Conservation (phyloP, 164 flowering plant genomes). For the Tetracentron sinense region DNA sequence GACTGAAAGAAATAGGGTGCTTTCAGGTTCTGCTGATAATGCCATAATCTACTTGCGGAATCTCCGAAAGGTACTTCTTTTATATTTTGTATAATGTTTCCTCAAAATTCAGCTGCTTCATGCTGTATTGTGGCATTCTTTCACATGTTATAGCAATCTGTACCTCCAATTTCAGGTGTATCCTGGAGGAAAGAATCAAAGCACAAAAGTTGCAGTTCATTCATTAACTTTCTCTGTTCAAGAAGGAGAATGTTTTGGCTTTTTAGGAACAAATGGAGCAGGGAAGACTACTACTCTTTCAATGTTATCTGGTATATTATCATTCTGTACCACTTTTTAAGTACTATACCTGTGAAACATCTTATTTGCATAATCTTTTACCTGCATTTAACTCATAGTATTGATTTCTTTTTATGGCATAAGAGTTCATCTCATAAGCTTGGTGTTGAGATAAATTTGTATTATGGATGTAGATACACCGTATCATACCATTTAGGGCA, state of each 20-base stretch:
- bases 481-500: too few relatives aligned
- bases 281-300: slow-evolving; percentile 98
- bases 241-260: slow-evolving; percentile 98
- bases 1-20: slow-evolving; percentile 77
- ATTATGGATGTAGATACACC: too few relatives aligned
- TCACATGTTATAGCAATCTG: background rate
- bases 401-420: background rate
- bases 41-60: slow-evolving; percentile 68
- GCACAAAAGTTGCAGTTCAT: slow-evolving; percentile 77
- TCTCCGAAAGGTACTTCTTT: slow-evolving; percentile 70
- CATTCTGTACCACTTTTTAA: background rate
- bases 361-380: background rate
- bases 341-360: background rate
- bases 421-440: background rate
- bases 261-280: slow-evolving; percentile 97
- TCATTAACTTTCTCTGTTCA: slow-evolving; percentile 86
- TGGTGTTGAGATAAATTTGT: too few relatives aligned
- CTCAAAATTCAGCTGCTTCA: background rate
- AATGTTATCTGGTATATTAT: slow-evolving; percentile 69
- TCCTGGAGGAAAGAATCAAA: slow-evolving; percentile 49
- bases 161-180: slow-evolving; percentile 56
- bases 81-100: background rate
- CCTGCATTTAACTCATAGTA: background rate
- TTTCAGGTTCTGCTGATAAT: slow-evolving; percentile 65
- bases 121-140: background rate